A percentile compares a stretch with the other conserved stretches of the same genome.
Evolutionary conservation across 2,329 filamentous ascomycete genomes (phyloP).

Genomic region (Ceratocystis cacaofunesta): DNA sequence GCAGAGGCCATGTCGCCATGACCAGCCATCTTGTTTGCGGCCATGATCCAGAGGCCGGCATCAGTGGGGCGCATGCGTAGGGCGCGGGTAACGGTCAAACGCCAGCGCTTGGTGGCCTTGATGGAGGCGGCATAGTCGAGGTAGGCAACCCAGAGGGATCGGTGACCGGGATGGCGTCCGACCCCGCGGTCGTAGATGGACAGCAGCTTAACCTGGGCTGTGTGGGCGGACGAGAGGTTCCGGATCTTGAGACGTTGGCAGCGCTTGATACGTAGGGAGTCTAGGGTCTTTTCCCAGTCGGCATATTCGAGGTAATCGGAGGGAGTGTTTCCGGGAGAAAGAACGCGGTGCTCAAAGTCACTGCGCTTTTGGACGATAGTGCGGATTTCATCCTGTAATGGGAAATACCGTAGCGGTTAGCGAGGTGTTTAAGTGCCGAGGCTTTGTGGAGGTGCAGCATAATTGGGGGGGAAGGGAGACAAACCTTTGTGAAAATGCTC

Average conservation of each 20-base stretch:
- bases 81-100: conserved; percentile 49
- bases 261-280: conserved; percentile 66
- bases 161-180: conserved; percentile 65
- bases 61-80: conserved; percentile 77
- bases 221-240: conserved; percentile 46
- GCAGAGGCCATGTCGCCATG: conserved; percentile 80
- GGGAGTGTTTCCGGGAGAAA: conserved; percentile 62
- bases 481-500: conserved; percentile 69
- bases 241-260: conserved; percentile 68
- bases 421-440: background rate
- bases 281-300: conserved; percentile 53
- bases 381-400: conserved; percentile 63
- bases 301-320: conserved; percentile 75
- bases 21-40: conserved; percentile 60
- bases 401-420: conserved; percentile 14
- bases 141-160: conserved; percentile 79
- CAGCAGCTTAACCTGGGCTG: conserved; percentile 70
- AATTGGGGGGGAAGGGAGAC: conserved; percentile 17
- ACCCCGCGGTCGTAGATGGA: conserved; percentile 80
- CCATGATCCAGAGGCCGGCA: conserved; percentile 72
- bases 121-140: conserved; percentile 62
- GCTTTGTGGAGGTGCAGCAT: conserved; percentile 4
- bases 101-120: conserved; percentile 51
- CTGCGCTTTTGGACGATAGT: conserved; percentile 81
- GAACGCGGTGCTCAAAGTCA: conserved; percentile 82